phyloP scores from a whole-genome alignment of 257 asterid genomes.

The Nicotiana knightiana region DNA sequence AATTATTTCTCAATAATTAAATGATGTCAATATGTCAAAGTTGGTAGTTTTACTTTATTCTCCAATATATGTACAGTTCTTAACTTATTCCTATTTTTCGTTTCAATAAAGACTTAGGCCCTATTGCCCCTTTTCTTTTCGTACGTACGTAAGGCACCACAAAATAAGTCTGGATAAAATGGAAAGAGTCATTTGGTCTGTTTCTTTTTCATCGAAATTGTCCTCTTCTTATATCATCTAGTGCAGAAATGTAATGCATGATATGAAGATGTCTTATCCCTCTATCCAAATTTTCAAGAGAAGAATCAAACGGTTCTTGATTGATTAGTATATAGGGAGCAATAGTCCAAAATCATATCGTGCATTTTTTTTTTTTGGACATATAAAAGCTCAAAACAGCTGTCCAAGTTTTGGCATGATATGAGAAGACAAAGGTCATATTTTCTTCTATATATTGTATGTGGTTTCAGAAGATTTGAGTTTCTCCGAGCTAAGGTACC shows the following conservation, averaged over 20 bases:
- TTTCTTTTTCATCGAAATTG: neutral
- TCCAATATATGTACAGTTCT: neutral
- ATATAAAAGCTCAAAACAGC: conserved; percentile 26
- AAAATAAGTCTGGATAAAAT: neutral
- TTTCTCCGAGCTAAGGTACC: neutral
- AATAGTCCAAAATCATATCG: conserved; percentile 18
- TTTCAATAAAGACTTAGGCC: neutral
- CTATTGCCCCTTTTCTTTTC: neutral
- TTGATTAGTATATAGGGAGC: neutral
- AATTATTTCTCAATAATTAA: neutral
- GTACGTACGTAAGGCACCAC: neutral
- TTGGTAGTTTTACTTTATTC: neutral
- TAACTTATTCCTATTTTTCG: neutral
- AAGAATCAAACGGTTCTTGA: neutral
- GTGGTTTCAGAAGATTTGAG: neutral
- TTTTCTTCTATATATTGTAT: neutral
- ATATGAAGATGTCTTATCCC: neutral
- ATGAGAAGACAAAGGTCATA: neutral
- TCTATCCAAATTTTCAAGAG: neutral
- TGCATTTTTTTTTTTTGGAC: neutral
- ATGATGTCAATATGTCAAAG: neutral
- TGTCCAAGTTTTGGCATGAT: conserved; percentile 30
- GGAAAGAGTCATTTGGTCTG: neutral
- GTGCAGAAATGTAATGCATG: neutral
- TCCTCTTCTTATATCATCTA: neutral